A percentile compares a stretch with the other conserved stretches of the same genome.
Evolutionary conservation across 2,329 filamentous ascomycete species (phyloP).

Genomic region (Sarocladiaceae sp.): DNA sequence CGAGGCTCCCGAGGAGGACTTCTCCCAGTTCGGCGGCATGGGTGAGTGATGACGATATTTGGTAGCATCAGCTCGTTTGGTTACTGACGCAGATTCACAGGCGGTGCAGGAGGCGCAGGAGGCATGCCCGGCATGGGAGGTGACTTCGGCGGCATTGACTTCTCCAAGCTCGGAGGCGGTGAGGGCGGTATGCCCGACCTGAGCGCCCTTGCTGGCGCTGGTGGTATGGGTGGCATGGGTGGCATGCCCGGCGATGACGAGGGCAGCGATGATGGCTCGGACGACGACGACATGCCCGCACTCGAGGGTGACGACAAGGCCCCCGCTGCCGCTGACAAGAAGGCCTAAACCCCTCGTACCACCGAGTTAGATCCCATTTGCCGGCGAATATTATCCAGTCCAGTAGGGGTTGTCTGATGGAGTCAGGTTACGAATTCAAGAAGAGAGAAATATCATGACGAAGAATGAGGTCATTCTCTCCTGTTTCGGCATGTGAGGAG

Average conservation of each 20-base stretch:
- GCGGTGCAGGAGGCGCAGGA: slow-evolving; percentile 24
- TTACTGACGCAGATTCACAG: too few species aligned
- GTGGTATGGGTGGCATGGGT: slow-evolving; percentile 52
- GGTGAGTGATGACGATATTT: slow-evolving; percentile 38
- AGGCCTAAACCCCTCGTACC: slow-evolving; percentile 23
- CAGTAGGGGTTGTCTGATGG: not conserved
- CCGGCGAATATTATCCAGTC: too few species aligned
- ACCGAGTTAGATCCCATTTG: not conserved
- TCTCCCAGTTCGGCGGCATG: slow-evolving; percentile 61
- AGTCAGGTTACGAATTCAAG: too few species aligned
- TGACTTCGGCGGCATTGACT: slow-evolving; percentile 84
- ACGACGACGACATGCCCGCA: slow-evolving; percentile 79
- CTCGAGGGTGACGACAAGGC: slow-evolving; percentile 54
- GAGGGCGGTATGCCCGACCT: slow-evolving; percentile 22
- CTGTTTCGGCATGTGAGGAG: too few species aligned
- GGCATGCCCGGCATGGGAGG: slow-evolving; percentile 53
- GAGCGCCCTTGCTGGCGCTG: slow-evolving; percentile 49
- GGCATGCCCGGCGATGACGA: slow-evolving; percentile 41
- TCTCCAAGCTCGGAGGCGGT: slow-evolving; percentile 76
- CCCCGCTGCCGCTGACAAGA: slow-evolving; percentile 31
- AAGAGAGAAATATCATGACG: too few species aligned
- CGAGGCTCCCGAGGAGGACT: slow-evolving; percentile 76
- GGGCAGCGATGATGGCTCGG: slow-evolving; percentile 49
- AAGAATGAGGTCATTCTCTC: too few species aligned
- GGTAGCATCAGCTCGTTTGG: too few species aligned